Evolutionary conservation across 2,329 filamentous ascomycete species (phyloP), one percentile per base, ranked within the genome.

Genomic region (Shiraia bambusicola): DNA sequence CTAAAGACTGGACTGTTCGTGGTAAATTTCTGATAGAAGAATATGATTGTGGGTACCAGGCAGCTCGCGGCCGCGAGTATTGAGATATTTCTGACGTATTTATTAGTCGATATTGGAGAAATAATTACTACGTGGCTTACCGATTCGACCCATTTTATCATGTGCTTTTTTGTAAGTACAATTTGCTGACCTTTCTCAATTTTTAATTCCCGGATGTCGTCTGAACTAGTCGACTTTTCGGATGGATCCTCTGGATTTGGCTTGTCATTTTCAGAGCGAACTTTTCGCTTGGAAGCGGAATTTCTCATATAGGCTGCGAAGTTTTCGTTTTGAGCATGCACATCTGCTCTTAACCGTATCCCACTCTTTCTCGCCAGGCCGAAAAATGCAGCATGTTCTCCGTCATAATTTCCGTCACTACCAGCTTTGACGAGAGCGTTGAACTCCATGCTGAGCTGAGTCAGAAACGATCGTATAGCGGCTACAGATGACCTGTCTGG

Each of bases 11-110:
- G 73, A 79, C 45, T 86, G 80, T 26, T 82, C 74, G 2, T 63
- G 60, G 51, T 86, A 86, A 0, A 87, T 60, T 16, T 84, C 75
- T 0, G 69, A 66, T 0, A 86, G 70, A 9, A 85, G 69, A 40
- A 81, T 59, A 0, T 81, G 76, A 49, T 82, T 83, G 60, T 80
- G 84, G 0, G 71, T 78, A 0, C 81, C 80, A 0, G 79, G 78
- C 0, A 86, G 64, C 53, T 86, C 82, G 6, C 76, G 65, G 1
- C 74, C 76, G 16, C 79, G 67, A 6, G 61, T 73, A 34, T 61
- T 61, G 19, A 53, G 24, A 36, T 36, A 36, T 7, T 27, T 33
- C 25, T 33, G 19, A 14, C 8, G 22, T 33, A 3, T n/a, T 38
- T 46, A 77, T 62, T 9, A 29, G 13, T 27, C 9, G 9, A 72